Base-by-base conservation (phyloP, 129 eudicot species). In the Saposhnikovia divaricata region DNA sequence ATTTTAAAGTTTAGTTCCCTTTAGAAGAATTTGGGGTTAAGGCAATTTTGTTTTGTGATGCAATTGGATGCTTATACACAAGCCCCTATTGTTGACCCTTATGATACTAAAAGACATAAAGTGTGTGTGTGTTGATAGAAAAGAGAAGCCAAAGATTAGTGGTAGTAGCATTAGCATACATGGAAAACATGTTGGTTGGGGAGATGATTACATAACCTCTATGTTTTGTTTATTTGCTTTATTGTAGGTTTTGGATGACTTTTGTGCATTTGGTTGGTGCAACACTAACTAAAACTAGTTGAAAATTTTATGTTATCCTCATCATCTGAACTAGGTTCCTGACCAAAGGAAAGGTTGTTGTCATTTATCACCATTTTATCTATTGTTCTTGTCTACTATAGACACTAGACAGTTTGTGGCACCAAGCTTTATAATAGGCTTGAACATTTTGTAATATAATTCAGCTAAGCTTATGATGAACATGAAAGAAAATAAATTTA, bases 191-290 rank as follows among this genome's bases (percentile, higher is more conserved):
- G 34, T 6, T 21, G 38, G 57, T 63, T 51, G 76, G 34, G 50
- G 31, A 39, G 76, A 40, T 72, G 48, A 44, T 59, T 59, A 34
- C 76, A 72, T 72, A 44, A 40, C 51, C 50, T 75, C 39, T 48
- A 31, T 75, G 34, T 25, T 75, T 27, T 75, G 78, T 39, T 66
- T 65, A 16, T 46, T 65, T 78, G 57, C 51, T 45, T 65, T 42
- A 9, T 43, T 21, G 75, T 63, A n/a, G n/a, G n/a, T 65, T 78
- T 61, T 37, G 3, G 31, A 59, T 19, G 81, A 78, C 81, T 78
- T 78, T 78, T n/a, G 39, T 6, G 68, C 68, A 19, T 12, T 21
- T 65, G 75, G 31, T 78, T 61, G 81, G 75, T 59, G 74, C 47
- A 70, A 59, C 65, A 65, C 45, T 61, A 10, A 78, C 70, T 65